Base-by-base conservation (phyloP, 108 stramenopile species). In the Pseudonitzschia delicatissima region DNA sequence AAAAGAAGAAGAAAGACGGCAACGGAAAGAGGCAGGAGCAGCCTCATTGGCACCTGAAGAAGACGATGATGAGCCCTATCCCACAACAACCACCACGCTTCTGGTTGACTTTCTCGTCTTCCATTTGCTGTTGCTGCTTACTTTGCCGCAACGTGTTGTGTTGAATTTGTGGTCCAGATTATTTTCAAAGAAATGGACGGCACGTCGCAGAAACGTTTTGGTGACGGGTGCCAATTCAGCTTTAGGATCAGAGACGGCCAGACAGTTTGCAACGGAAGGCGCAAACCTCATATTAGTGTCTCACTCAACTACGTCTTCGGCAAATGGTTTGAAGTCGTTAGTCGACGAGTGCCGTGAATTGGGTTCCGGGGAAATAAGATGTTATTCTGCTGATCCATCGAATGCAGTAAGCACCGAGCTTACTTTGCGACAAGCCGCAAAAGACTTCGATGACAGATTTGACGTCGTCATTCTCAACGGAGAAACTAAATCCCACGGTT, bases 141-240 rank as follows among this genome's bases (percentile, higher is more conserved):
- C 53, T 15, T 27, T 55, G 5, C 53, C 53, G 17, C 53, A 17
- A 55, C 12, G 13, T 33, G 26, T 1, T 0, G 15, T 55, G 11
- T 55, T 12, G 33, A n/a, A n/a, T 33, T 55, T 55, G 29, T 55
- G 53, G 53, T 55, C 32, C 15, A 27, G 33, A 34, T 18, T 27
- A 8, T 55, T 55, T 55, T 55, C 53, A 33, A 55, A 31, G 31
- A 31, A 42, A 61, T 61, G 59, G 59, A 21, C 9, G 5, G 59
- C 59, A 18, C 59, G 59, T 5, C 59, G n/a, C 37, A 85, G 82
- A 79, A 62, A 39, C 18, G 67, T 82, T 1, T 58, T 74, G 68
- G 78, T 85, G 33, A 79, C 80, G 26, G 84, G 81, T 25, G 81
- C 77, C n/a, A 77, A 66, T 3, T 71, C 78, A 27, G 78, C 80